Evolutionary conservation across 2,329 filamentous ascomycete genomes (phyloP).

Genomic region (Spiromastix sp.): DNA sequence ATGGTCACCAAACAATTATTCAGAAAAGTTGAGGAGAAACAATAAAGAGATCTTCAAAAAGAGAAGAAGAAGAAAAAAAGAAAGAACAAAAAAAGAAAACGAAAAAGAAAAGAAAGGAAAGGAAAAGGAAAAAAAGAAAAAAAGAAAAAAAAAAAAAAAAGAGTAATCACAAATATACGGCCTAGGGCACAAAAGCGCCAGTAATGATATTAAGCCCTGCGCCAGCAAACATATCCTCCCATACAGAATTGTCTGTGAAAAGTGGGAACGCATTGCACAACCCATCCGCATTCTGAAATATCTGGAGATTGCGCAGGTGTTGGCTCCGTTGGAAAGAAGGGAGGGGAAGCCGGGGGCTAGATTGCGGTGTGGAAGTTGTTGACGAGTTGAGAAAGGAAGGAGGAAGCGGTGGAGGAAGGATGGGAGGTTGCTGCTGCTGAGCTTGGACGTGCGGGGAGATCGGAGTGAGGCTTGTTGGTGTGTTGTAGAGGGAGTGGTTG

Average conservation of each 20-base stretch:
- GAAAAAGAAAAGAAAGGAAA: too few species aligned
- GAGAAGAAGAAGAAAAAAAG: too few species aligned
- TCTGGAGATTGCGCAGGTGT: not conserved
- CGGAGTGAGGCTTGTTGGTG: not conserved
- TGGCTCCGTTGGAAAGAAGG: not conserved
- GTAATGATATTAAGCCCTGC: conserved; percentile 16
- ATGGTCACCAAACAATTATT: too few species aligned
- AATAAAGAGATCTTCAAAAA: too few species aligned
- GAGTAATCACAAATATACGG: not conserved
- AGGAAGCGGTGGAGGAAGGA: not conserved
- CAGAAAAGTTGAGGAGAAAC: too few species aligned
- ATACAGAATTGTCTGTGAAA: conserved; percentile 12
- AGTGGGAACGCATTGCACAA: conserved; percentile 7
- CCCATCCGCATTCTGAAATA: not conserved
- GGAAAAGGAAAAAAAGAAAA: too few species aligned
- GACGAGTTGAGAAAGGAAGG: not conserved
- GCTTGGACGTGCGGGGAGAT: not conserved
- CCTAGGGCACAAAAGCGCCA: conserved; percentile 12
- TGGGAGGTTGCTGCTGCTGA: not conserved
- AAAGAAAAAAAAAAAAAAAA: not conserved
- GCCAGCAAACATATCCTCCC: conserved; percentile 15
- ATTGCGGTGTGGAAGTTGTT: not conserved
- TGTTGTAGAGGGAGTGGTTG: not conserved
- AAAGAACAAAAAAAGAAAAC: too few species aligned
- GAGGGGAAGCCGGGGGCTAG: not conserved